These are phyloP conservation scores for Adansonia grandidieri DNA, from an alignment of 441 rosid species.

Conservation along the genomic window DNA sequence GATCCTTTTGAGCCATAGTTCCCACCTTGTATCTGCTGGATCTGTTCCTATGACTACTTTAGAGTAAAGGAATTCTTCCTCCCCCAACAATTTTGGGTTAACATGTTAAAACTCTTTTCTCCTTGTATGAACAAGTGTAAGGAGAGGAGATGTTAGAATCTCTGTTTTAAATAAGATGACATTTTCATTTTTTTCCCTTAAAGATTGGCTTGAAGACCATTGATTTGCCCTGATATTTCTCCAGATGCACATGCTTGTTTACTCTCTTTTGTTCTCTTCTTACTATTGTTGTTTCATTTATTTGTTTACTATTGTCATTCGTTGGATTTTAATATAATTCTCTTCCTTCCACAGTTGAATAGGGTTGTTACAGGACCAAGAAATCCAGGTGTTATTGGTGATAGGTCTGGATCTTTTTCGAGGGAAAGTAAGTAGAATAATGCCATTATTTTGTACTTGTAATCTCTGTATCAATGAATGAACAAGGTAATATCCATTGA, in stretches of 20 bases:
- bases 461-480: not conserved
- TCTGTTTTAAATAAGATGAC: not conserved
- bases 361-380: conserved; percentile 88
- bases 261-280: conserved; percentile 10
- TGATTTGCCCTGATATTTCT: not conserved
- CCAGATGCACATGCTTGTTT: not conserved
- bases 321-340: conserved; percentile 22
- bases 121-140: not conserved
- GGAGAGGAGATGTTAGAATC: not conserved
- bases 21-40: not conserved
- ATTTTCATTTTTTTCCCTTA: not conserved
- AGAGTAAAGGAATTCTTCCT: not conserved
- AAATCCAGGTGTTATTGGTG: conserved; percentile 93
- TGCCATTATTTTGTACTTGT: not conserved
- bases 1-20: not conserved
- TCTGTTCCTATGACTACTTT: not conserved
- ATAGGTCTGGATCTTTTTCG: conserved; percentile 91
- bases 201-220: not conserved
- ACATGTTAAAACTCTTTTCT: not conserved
- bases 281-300: not conserved
- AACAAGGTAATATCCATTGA: not conserved
- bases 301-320: not conserved
- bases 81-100: not conserved
- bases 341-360: conserved; percentile 63
- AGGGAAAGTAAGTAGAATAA: conserved; percentile 82